phyloP scores from a whole-genome alignment of 2,329 filamentous ascomycete genomes.

The Clonostachys chloroleuca region DNA sequence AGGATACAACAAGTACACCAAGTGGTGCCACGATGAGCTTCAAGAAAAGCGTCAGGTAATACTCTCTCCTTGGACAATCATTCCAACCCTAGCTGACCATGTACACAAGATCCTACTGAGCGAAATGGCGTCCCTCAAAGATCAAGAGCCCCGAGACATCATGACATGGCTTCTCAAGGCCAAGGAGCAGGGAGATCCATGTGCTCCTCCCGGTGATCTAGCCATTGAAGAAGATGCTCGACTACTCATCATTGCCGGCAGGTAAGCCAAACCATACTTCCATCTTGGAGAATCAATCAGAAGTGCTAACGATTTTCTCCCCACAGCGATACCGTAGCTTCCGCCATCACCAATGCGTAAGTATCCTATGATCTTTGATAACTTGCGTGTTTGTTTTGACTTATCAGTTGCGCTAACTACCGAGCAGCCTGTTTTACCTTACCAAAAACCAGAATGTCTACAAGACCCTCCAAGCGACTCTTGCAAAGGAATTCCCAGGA shows the following conservation, averaged over 20 bases:
- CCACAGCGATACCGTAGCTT: constrained; percentile 2
- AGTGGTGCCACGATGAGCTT: constrained; percentile 1
- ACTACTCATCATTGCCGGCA: constrained; percentile 3
- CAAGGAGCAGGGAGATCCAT: neutral
- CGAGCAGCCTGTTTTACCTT: constrained; percentile 1
- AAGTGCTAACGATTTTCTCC: neutral
- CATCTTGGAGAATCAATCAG: neutral
- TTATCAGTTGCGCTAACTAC: no score
- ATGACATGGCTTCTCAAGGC: constrained; percentile 2
- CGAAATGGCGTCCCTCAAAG: neutral
- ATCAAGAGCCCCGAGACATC: constrained; percentile 1
- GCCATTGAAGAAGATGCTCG: constrained; percentile 3
- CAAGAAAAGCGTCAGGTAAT: constrained; percentile 1
- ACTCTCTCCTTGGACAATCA: neutral
- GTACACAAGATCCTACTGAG: neutral
- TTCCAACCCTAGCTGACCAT: neutral
- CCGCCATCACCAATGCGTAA: constrained; percentile 2
- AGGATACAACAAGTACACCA: constrained; percentile 1
- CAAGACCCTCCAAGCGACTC: neutral
- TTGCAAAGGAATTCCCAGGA: neutral
- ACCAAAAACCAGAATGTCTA: constrained; percentile 2
- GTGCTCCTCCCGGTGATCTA: neutral
- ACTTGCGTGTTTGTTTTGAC: neutral
- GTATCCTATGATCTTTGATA: neutral
- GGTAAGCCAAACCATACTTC: neutral